A percentile compares a stretch with the other conserved stretches of the same genome.
Conservation (phyloP, 129 eudicot genomes). For the carrot (Daucus carota) region DNA sequence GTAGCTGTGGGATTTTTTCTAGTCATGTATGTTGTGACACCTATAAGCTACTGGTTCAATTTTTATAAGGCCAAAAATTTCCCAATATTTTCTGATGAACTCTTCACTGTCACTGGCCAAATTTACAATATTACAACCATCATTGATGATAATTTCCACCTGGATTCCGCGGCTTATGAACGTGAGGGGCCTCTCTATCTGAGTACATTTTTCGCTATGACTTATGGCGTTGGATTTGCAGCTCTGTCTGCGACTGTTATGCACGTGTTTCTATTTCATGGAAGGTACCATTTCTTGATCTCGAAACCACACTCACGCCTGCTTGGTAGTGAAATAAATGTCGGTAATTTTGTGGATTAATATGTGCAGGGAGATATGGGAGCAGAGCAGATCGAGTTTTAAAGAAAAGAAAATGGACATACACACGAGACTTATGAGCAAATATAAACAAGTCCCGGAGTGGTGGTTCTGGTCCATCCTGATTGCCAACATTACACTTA, state of each 20-base stretch:
- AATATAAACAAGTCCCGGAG: conserved; percentile 86
- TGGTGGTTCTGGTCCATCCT: conserved; percentile 99
- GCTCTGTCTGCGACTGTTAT: conserved; percentile 77
- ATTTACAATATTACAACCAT: conserved; percentile 67
- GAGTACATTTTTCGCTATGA: conserved; percentile 88
- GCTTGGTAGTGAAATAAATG: background rate
- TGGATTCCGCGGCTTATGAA: conserved; percentile 61
- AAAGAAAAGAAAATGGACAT: conserved; percentile 66
- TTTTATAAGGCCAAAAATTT: conserved; percentile 72
- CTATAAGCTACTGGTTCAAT: conserved; percentile 75
- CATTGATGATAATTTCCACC: conserved; percentile 67
- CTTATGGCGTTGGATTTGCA: conserved; percentile 96
- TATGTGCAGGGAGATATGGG: conserved; percentile 80
- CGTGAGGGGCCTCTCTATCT: conserved; percentile 75
- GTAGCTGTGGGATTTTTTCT: conserved; percentile 84
- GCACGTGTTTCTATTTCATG: conserved; percentile 81
- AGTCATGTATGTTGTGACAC: conserved; percentile 87
- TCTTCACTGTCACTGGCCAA: conserved; percentile 60
- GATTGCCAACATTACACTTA: conserved; percentile 50
- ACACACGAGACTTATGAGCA: conserved; percentile 87
- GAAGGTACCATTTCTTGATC: conserved; percentile 44
- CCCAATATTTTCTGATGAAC: conserved; percentile 61
- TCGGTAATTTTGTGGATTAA: background rate
- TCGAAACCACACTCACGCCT: too few species aligned
- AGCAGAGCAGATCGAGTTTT: conserved; percentile 83